Conservation (phyloP, 1,284 basidiomycete species). For the Puccinia coronata region DNA sequence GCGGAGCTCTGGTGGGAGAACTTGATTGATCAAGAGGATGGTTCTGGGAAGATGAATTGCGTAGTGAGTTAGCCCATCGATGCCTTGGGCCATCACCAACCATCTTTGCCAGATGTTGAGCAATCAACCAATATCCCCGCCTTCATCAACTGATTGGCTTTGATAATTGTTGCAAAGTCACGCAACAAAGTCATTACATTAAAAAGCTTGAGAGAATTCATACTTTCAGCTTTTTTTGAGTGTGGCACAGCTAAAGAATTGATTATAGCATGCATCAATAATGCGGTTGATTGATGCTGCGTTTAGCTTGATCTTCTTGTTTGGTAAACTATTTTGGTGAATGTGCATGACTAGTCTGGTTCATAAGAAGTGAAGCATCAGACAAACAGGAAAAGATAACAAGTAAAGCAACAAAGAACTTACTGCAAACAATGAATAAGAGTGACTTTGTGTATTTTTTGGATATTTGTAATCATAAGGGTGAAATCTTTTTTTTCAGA, state of each 20-base stretch:
- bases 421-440: too few species aligned
- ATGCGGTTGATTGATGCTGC: background rate
- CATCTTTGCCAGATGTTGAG: constrained; percentile 19
- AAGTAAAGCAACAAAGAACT: too few species aligned
- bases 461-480: too few species aligned
- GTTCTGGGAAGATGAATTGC: background rate
- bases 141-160: background rate
- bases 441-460: too few species aligned
- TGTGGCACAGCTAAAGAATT: background rate
- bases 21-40: background rate
- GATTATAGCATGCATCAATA: background rate
- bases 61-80: background rate
- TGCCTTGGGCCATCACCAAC: constrained; percentile 1
- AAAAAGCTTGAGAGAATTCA: background rate
- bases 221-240: background rate
- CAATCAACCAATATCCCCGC: constrained; percentile 14
- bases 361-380: too few species aligned
- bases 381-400: too few species aligned
- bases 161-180: constrained; percentile 9
- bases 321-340: background rate
- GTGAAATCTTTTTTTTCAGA: too few species aligned
- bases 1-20: background rate
- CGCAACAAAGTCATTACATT: background rate
- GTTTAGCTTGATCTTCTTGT: background rate
- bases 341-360: background rate